A percentile compares a stretch with the other conserved stretches of the same genome.
phyloP scores from a whole-genome alignment of 2,329 filamentous ascomycete genomes.

The Coniochaeta sp. region DNA sequence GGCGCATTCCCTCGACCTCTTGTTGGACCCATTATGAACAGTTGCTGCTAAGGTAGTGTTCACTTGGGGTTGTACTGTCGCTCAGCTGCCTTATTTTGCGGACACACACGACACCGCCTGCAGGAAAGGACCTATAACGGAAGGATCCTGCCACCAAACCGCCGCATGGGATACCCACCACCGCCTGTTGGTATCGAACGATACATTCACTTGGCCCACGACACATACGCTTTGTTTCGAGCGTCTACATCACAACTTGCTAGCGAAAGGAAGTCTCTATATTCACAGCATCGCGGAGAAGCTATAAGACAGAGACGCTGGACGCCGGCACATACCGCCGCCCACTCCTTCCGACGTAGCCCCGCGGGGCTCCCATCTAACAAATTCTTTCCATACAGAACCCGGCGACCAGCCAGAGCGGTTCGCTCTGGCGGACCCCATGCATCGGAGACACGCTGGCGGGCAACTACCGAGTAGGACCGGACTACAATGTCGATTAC shows the following conservation, averaged over 20 bases:
- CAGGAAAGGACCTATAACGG: not conserved
- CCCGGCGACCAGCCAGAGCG: slow-evolving; percentile 66
- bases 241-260: slow-evolving; percentile 20
- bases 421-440: slow-evolving; percentile 70
- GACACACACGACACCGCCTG: not conserved
- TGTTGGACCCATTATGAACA: not conserved
- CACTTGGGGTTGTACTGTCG: slow-evolving; percentile 2
- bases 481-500: slow-evolving; percentile 69
- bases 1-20: not conserved
- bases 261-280: slow-evolving; percentile 16
- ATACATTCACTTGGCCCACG: slow-evolving; percentile 9
- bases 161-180: not conserved
- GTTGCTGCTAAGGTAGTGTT: not conserved
- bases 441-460: slow-evolving; percentile 65
- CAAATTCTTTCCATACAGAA: slow-evolving; percentile 54
- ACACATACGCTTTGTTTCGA: slow-evolving; percentile 28
- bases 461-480: slow-evolving; percentile 63
- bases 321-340: not conserved
- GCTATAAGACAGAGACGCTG: not conserved
- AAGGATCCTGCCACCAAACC: not conserved
- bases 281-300: slow-evolving; percentile 14
- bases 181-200: slow-evolving; percentile 6
- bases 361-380: slow-evolving; percentile 44
- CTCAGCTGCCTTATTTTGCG: slow-evolving; percentile 6
- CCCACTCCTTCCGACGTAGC: slow-evolving; percentile 32